Evolutionary conservation across 1,284 basidiomycete species (phyloP).

Genomic region (Cutaneotrichosporon spelunceum): DNA sequence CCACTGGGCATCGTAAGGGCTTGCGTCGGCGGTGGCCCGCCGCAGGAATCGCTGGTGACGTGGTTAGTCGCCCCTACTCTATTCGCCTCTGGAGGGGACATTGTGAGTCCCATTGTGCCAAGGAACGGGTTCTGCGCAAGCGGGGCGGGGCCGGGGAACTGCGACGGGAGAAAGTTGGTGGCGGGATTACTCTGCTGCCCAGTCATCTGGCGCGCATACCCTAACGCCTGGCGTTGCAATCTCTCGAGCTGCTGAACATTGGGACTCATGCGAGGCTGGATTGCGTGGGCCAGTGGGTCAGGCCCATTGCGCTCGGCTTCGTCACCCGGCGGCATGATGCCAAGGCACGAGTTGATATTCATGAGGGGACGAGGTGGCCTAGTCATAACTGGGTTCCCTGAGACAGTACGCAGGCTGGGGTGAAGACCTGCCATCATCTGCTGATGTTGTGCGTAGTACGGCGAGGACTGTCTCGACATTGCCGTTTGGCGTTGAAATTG

Average conservation of each 20-base stretch:
- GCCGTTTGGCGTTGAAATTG: neutral
- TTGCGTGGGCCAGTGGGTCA: neutral
- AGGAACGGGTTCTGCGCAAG: neutral
- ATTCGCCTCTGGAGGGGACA: neutral
- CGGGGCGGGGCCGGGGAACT: neutral
- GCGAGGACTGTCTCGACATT: neutral
- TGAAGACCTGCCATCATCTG: neutral
- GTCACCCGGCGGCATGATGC: neutral
- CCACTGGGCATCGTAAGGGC: neutral
- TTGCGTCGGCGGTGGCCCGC: neutral
- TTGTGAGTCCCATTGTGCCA: neutral
- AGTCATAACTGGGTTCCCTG: neutral
- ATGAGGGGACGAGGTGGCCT: neutral
- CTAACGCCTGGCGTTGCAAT: neutral
- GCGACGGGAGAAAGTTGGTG: neutral
- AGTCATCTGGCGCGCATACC: neutral
- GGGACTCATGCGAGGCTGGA: neutral
- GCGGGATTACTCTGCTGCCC: neutral
- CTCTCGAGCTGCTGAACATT: neutral
- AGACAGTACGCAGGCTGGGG: neutral
- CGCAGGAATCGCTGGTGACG: neutral
- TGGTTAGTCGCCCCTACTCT: neutral
- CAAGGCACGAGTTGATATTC: neutral
- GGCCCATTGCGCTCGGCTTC: neutral
- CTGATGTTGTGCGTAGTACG: neutral